Percentiles rank a stretch among this genome's conserved stretches.
Conservation (phyloP, 495 filamentous ascomycete species). For the Lophiotrema nucula region DNA sequence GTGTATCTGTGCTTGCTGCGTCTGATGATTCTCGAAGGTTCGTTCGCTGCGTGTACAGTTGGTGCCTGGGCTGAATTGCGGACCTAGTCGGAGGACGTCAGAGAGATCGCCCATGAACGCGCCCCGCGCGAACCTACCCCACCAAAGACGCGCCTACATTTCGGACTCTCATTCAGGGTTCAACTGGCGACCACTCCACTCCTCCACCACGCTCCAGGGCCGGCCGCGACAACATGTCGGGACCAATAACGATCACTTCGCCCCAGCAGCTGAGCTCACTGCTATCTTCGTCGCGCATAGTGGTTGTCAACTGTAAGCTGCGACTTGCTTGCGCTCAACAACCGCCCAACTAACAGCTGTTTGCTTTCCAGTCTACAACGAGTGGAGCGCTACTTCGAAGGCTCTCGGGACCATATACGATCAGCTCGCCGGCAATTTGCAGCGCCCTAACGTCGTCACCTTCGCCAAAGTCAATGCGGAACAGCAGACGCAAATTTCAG, state of each 20-base stretch:
- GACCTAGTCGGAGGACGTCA: not conserved
- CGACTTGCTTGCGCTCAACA: constrained; percentile 22
- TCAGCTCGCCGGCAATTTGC: constrained; percentile 68
- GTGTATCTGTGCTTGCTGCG: no score
- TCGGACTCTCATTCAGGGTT: not conserved
- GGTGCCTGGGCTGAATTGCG: no score
- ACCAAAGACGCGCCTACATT: not conserved
- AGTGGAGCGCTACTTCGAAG: constrained; percentile 85
- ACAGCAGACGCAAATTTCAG: constrained; percentile 67
- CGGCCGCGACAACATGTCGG: constrained; percentile 33
- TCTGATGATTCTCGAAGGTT: no score
- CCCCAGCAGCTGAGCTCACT: constrained; percentile 67
- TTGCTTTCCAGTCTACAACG: constrained; percentile 73
- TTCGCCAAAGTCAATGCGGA: constrained; percentile 89
- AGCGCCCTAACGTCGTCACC: constrained; percentile 68
- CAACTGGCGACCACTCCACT: not conserved
- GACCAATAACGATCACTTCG: constrained; percentile 69
- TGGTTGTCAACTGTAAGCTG: constrained; percentile 82
- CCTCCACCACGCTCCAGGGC: not conserved
- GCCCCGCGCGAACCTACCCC: constrained; percentile 29
- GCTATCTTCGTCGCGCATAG: constrained; percentile 65
- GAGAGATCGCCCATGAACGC: not conserved
- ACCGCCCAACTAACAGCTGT: constrained; percentile 20
- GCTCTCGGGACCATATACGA: constrained; percentile 82
- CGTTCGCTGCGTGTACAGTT: no score